A percentile compares a stretch with the other conserved stretches of the same genome.
phyloP scores from a whole-genome alignment of 169 alveolate genomes.

The Ichthyophthirius multifiliis region DNA sequence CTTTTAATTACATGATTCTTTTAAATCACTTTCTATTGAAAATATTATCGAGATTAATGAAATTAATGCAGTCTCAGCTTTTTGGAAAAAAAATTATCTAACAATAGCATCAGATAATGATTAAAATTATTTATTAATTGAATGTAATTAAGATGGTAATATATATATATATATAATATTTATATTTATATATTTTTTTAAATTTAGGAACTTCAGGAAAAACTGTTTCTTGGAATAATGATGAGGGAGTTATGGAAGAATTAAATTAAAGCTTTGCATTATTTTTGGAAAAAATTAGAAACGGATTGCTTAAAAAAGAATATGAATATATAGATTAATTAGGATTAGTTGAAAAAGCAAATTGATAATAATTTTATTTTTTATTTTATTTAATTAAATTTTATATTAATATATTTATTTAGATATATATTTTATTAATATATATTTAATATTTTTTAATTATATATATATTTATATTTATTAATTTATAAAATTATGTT shows the following conservation, averaged over 20 bases:
- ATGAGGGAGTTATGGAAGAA: constrained; percentile 7
- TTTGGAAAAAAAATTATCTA: constrained; percentile 14
- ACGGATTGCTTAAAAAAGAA: constrained; percentile 2
- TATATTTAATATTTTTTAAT: too few species aligned
- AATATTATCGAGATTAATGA: not conserved
- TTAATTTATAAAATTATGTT: too few species aligned
- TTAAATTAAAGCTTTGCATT: not conserved
- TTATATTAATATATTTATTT: not conserved
- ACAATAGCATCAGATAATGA: constrained; percentile 1
- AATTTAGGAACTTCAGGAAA: constrained; percentile 1
- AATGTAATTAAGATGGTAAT: not conserved
- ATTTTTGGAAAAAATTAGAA: constrained; percentile 9
- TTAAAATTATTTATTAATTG: constrained; percentile 2
- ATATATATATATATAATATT: not conserved
- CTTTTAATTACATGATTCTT: constrained; percentile 16
- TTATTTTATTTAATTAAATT: too few species aligned
- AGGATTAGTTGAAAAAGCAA: constrained; percentile 6
- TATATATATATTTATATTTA: too few species aligned
- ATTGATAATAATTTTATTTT: not conserved
- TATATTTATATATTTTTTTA: not conserved
- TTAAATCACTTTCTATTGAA: not conserved
- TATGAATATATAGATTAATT: constrained; percentile 15
- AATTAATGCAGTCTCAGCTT: constrained; percentile 18
- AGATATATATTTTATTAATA: too few species aligned
- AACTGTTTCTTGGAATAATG: constrained; percentile 13